phyloP scores from a whole-genome alignment of 208 protist species.

The Acanthamoeba polyphaga region DNA sequence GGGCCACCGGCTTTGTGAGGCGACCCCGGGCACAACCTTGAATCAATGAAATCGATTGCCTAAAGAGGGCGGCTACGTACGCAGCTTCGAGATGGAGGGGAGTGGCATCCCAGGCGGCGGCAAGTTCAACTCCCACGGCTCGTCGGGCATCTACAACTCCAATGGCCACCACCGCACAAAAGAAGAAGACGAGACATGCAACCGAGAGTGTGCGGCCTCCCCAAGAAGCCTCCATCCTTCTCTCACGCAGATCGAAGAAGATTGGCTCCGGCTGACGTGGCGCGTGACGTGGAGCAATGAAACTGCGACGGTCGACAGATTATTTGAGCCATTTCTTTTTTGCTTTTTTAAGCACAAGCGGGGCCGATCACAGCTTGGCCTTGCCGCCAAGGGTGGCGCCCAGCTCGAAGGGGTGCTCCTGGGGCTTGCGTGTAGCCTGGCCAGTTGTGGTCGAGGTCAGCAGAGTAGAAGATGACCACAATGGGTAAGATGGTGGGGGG shows the following conservation, averaged over 20 bases:
- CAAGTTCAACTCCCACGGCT: slow-evolving; percentile 9
- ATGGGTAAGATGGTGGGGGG: not conserved
- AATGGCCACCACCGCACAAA: not conserved
- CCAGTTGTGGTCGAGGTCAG: not conserved
- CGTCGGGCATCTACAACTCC: not conserved
- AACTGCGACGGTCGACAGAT: not conserved
- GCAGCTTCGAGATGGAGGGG: slow-evolving; percentile 38
- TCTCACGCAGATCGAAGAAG: not conserved
- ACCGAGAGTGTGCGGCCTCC: not conserved
- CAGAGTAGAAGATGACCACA: not conserved
- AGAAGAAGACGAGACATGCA: not conserved
- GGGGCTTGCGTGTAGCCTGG: slow-evolving; percentile 41
- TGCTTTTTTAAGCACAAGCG: no score
- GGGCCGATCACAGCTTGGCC: slow-evolving; percentile 1
- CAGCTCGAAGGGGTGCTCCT: slow-evolving; percentile 67
- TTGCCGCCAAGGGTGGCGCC: slow-evolving; percentile 3
- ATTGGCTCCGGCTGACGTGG: slow-evolving; percentile 14
- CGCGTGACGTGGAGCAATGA: not conserved
- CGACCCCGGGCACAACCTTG: no score
- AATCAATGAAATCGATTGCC: not conserved
- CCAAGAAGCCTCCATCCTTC: not conserved
- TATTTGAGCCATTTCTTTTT: no score
- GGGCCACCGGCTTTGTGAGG: no score
- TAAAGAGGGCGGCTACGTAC: not conserved
- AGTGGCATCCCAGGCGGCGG: slow-evolving; percentile 7